Base-by-base conservation (phyloP, 139 green algal genomes). In the Closterium sp. region DNA sequence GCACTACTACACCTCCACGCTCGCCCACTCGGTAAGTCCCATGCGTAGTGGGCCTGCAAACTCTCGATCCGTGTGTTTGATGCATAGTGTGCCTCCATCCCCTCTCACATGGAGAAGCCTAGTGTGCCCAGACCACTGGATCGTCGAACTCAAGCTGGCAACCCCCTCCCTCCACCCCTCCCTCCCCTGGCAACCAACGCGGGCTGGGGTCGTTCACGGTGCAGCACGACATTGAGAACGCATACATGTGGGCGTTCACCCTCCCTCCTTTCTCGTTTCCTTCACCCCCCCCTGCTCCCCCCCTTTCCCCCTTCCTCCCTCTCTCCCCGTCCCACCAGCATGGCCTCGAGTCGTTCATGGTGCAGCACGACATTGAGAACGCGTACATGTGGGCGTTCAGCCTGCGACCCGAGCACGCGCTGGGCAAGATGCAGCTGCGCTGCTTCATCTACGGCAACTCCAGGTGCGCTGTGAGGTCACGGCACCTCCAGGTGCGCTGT, bases 301-400 rank as follows among this genome's bases (percentile, higher is more conserved):
- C 16, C 16, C 83, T 86, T 12, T 85, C 81, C n/a, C 0, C 30
- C 30, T 86, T 28, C 83, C 23, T 86, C 83, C 83, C 21, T 86
- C 83, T 23, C 21, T 86, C 19, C 28, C 23, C 28, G n/a, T 28
- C 4, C 31, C 33, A 87, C 31, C 34, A 33, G 33, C 69, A 12
- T 89, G 69, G 88, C 64, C 7, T 89, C 12, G 88, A 91, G 32
- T 28, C 66, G 31, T 91, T 91, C 33, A n/a, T 91, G 84, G 89
- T 91, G 69, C 89, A 91, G 89, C 64, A 91, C 34, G 89, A 91
- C 76, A 34, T 91, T 21, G 89, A 91, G 84, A 89, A 91, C n/a
- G 30, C 34, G n/a, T 91, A 91, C 69, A 91, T 91, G 89, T 91
- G 89, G 89, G 28, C 33, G 33, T 25, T 91, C 34, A 43, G 28